Evolutionary conservation across 2,329 filamentous ascomycete genomes (phyloP).

Genomic region (Stemphylium vesicarium): DNA sequence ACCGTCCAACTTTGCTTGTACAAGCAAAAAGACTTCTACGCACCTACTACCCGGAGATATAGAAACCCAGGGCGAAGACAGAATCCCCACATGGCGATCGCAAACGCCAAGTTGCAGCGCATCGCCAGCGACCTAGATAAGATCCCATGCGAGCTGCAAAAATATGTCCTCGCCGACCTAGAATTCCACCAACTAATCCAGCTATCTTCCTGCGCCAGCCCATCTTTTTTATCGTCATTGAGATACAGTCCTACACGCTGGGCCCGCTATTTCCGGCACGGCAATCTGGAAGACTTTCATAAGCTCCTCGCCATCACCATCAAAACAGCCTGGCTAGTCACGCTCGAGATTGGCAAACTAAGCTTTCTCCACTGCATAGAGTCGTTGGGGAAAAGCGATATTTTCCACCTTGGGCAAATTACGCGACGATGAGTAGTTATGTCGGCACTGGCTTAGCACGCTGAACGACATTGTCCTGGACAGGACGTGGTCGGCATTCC

Average conservation of each 20-base stretch:
- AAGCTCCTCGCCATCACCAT: slow-evolving; percentile 5
- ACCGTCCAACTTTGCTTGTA: too few relatives aligned
- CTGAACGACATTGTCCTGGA: not conserved
- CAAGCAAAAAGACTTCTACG: too few relatives aligned
- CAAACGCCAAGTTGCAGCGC: slow-evolving; percentile 1
- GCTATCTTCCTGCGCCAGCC: slow-evolving; percentile 7
- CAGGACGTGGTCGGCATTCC: not conserved
- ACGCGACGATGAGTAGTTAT: not conserved
- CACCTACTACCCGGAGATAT: too few relatives aligned
- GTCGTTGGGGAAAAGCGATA: not conserved
- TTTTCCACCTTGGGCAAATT: not conserved
- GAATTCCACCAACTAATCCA: slow-evolving; percentile 16
- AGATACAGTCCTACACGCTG: slow-evolving; percentile 10
- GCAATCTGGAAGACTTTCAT: not conserved
- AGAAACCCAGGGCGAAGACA: not conserved
- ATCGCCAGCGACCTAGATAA: slow-evolving; percentile 15
- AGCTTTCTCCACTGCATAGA: not conserved
- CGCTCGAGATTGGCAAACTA: not conserved
- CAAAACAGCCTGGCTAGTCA: not conserved
- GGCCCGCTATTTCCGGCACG: not conserved
- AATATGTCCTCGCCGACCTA: slow-evolving; percentile 2
- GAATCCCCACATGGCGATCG: not conserved
- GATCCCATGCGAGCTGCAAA: slow-evolving; percentile 14
- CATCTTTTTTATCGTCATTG: slow-evolving; percentile 13
- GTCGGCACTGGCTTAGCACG: not conserved